These are phyloP conservation scores for Narthecium ossifragum DNA, from an alignment of 106 monocot species.

Conservation along the genomic window DNA sequence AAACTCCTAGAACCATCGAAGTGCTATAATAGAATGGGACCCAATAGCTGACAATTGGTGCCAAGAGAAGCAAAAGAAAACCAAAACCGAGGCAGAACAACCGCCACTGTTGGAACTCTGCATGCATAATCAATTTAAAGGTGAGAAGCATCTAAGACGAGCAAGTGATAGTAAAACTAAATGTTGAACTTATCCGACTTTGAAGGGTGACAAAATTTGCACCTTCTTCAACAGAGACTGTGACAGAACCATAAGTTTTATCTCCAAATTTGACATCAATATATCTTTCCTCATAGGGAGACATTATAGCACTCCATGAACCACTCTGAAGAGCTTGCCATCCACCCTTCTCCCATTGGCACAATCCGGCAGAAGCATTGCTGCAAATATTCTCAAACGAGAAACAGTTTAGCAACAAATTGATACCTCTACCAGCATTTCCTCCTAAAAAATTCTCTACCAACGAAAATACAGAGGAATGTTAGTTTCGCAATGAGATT, in stretches of 20 bases:
- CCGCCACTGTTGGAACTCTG: conserved; percentile 92
- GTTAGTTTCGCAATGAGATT: no score
- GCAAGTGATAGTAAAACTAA: neutral
- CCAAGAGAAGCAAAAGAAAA: conserved; percentile 56
- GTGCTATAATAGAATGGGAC: conserved; percentile 92
- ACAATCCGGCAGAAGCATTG: conserved; percentile 63
- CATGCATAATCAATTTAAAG: conserved; percentile 6
- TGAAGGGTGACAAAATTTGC: no score
- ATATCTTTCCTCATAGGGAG: conserved; percentile 69
- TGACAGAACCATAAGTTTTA: conserved; percentile 31
- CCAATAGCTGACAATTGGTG: conserved; percentile 84
- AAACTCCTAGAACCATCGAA: conserved; percentile 78
- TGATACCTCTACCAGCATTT: no score
- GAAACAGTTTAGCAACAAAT: neutral
- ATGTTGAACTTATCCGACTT: neutral
- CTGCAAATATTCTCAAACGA: conserved; percentile 27
- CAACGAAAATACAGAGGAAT: neutral
- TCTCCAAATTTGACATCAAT: conserved; percentile 54
- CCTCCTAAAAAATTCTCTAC: neutral
- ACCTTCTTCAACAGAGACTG: conserved; percentile 69
- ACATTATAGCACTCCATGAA: conserved; percentile 53
- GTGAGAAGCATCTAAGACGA: neutral
- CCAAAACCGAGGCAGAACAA: conserved; percentile 79
- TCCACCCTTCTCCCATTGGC: conserved; percentile 51
- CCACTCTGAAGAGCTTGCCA: conserved; percentile 66